These are phyloP conservation scores for Suillus alpinus DNA, from an alignment of 768 basidiomycete genomes.

Conservation along the genomic window DNA sequence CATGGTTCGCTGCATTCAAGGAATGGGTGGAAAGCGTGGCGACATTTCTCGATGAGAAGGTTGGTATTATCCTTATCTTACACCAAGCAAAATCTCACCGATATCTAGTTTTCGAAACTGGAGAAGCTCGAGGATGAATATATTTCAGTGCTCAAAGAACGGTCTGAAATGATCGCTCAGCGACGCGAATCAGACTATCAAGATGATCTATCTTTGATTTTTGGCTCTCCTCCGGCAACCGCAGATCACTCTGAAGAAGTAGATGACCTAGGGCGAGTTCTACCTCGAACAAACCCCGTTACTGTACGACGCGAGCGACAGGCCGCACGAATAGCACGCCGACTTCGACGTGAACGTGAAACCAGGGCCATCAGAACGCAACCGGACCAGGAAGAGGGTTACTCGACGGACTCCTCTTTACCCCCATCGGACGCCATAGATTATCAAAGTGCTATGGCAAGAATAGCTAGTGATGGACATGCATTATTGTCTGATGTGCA, in stretches of 20 bases:
- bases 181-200: conserved; percentile 76
- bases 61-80: conserved; percentile 24
- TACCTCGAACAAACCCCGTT: conserved; percentile 45
- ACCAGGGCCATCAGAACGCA: conserved; percentile 16
- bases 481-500: conserved; percentile 77
- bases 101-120: conserved; percentile 64
- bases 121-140: conserved; percentile 79
- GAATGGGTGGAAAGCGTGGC: conserved; percentile 84
- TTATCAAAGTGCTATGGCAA: conserved; percentile 59
- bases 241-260: conserved; percentile 39
- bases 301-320: conserved; percentile 53
- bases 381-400: conserved; percentile 62
- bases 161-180: conserved; percentile 60
- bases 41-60: conserved; percentile 88
- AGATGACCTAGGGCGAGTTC: conserved; percentile 61
- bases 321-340: conserved; percentile 56
- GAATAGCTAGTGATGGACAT: conserved; percentile 48
- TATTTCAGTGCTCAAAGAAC: conserved; percentile 69
- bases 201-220: conserved; percentile 73
- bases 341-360: conserved; percentile 33
- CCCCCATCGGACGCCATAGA: conserved; percentile 64
- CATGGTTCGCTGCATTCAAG: conserved; percentile 76
- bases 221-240: conserved; percentile 49
- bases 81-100: not conserved
- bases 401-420: conserved; percentile 81